Conservation (phyloP, 768 basidiomycete species). For the Neoboletus brunneissimus region DNA sequence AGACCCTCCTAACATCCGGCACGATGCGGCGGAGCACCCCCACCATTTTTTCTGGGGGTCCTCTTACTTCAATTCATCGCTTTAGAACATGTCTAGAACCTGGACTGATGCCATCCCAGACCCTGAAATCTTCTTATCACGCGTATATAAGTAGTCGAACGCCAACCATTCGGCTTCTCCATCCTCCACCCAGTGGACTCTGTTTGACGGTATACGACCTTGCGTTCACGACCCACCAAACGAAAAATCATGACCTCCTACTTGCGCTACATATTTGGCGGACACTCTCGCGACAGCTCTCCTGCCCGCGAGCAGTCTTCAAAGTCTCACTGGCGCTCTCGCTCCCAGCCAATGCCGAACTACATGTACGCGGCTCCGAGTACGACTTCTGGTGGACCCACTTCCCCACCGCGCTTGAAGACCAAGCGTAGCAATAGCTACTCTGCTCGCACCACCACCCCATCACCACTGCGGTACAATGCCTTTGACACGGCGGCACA, state of each 20-base stretch:
- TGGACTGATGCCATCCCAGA: constrained; percentile 12
- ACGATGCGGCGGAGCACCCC: constrained; percentile 8
- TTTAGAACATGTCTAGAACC: constrained; percentile 24
- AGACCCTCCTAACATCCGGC: constrained; percentile 18
- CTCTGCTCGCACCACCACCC: constrained; percentile 35
- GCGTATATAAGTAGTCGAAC: constrained; percentile 26
- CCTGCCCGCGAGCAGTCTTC: constrained; percentile 27
- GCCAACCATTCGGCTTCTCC: background rate
- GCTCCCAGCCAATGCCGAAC: constrained; percentile 37
- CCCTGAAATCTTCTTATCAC: constrained; percentile 23
- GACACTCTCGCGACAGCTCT: constrained; percentile 27
- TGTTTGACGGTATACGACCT: constrained; percentile 17
- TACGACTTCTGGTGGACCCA: constrained; percentile 28
- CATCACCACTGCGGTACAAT: constrained; percentile 42
- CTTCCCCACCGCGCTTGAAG: constrained; percentile 36
- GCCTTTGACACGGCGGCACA: constrained; percentile 33
- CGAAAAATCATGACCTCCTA: constrained; percentile 45
- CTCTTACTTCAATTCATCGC: constrained; percentile 34
- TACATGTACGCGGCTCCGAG: constrained; percentile 41
- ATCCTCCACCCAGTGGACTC: constrained; percentile 13
- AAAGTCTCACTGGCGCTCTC: constrained; percentile 45
- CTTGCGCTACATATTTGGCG: constrained; percentile 48
- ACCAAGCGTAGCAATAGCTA: constrained; percentile 42
- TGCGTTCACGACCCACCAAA: constrained; percentile 17
- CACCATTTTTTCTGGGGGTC: constrained; percentile 29